Base-by-base conservation (phyloP, 2,329 filamentous ascomycete genomes). In the Epichloe amarillans region DNA sequence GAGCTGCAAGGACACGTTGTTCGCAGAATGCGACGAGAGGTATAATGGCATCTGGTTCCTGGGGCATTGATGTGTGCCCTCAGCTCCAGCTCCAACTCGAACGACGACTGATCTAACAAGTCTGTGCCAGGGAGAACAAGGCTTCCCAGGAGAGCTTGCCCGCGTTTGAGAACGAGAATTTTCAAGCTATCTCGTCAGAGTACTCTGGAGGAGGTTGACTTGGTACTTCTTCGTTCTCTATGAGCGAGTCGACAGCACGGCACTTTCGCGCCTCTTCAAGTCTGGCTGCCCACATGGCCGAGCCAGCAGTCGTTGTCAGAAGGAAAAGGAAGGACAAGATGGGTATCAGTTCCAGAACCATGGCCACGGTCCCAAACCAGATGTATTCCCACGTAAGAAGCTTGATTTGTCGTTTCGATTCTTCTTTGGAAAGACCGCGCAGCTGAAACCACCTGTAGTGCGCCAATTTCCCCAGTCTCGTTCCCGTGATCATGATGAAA, bases 281-380 rank as follows among this genome's bases (percentile, higher is more conserved):
- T 56, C 84, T 81, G 2, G 83, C 83, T 2, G 82, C 87, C 90
- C 91, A 97, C 37, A 97, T 70, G 1, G 88, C 91, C 42, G 87
- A 84, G 2, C 91, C 93, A 19, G 82, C 80, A 1, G 90, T 85
- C 3, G 86, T 89, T 0, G 91, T 96, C 57, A 98, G 70, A 39
- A 97, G 74, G 65, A 97, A 96, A 63, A 97, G 82, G 75, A 98
- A 94, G n/a, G 86, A 94, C 46, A 96, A 68, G 12, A 91, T 76
- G 1, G 93, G 93, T 8, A 96, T 75, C n/a, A 97, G 76, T 68
- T 96, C 88, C 30, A 97, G 68, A 6, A 88, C 65, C 70, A 96
- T 80, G 47, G 89, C 87, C 4, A 93, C 75, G 0, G 86, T 88
- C 15, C 93, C 93, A 62, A 97, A 96, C 88, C 88, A 95, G 14